phyloP scores from a whole-genome alignment of 1,139 yeast species.

The Torulaspora globosa region DNA sequence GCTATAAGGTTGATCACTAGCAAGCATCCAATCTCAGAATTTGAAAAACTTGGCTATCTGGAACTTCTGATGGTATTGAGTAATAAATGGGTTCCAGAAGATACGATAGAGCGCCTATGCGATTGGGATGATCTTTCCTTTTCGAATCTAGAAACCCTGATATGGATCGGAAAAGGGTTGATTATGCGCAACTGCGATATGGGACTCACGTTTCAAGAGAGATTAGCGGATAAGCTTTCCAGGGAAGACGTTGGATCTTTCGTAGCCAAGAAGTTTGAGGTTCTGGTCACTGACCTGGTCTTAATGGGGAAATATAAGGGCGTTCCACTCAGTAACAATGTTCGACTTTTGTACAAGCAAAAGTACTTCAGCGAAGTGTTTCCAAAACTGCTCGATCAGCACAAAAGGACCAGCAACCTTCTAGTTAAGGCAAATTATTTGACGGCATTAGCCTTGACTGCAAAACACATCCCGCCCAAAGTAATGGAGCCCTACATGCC shows the following conservation, averaged over 20 bases:
- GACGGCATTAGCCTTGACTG: constrained; percentile 61
- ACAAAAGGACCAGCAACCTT: constrained; percentile 31
- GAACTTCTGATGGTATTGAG: constrained; percentile 54
- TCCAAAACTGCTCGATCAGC: constrained; percentile 46
- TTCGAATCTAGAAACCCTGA: constrained; percentile 47
- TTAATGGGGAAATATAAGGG: constrained; percentile 53
- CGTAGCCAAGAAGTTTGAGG: constrained; percentile 56
- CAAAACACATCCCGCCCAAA: constrained; percentile 59
- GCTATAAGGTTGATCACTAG: constrained; percentile 19
- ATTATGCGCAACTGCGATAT: constrained; percentile 52
- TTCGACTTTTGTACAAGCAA: constrained; percentile 71
- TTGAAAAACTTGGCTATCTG: constrained; percentile 51
- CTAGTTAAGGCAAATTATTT: constrained; percentile 47
- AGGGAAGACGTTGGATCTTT: constrained; percentile 35
- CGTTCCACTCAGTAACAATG: constrained; percentile 50
- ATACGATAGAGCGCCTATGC: constrained; percentile 9
- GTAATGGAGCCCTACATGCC: constrained; percentile 60
- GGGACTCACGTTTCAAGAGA: constrained; percentile 43
- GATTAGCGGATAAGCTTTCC: constrained; percentile 40
- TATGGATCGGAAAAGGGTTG: constrained; percentile 74
- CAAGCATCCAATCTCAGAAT: constrained; percentile 10
- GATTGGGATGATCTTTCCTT: constrained; percentile 19
- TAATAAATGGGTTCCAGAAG: constrained; percentile 46
- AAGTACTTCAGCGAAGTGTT: constrained; percentile 59
- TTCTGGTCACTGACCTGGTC: constrained; percentile 62